Evolutionary conservation across 441 rosid genomes (phyloP).

Genomic region (Pelargonium myrrhifolium): DNA sequence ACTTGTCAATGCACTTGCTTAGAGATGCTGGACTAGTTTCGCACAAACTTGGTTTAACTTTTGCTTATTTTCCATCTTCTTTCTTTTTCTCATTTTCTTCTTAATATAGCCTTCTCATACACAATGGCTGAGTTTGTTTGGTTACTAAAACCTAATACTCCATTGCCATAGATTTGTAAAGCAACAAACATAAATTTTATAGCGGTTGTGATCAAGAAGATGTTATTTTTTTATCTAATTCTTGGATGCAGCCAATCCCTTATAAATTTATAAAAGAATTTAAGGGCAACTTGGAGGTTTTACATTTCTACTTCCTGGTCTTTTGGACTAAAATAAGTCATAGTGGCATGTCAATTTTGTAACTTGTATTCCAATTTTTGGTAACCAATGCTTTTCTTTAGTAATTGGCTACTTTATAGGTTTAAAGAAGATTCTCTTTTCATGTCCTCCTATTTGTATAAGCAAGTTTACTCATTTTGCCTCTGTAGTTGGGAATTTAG

Average conservation of each 20-base stretch:
- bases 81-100: neutral
- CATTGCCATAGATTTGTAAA: neutral
- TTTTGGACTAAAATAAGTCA: neutral
- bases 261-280: neutral
- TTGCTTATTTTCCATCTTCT: neutral
- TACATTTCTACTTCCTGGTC: neutral
- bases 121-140: neutral
- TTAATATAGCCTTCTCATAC: neutral
- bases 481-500: neutral
- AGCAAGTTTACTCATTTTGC: neutral
- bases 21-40: neutral
- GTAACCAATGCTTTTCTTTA: neutral
- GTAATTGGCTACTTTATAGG: neutral
- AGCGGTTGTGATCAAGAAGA: neutral
- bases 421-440: neutral
- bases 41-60: neutral
- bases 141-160: neutral
- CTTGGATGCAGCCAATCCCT: neutral
- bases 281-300: neutral
- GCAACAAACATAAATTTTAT: neutral
- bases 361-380: neutral
- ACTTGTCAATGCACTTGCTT: constrained; percentile 6
- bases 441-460: neutral
- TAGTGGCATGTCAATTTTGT: neutral
- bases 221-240: neutral